Evolutionary conservation across 139 green algal species (phyloP).

Genomic region (Microglena sp.): DNA sequence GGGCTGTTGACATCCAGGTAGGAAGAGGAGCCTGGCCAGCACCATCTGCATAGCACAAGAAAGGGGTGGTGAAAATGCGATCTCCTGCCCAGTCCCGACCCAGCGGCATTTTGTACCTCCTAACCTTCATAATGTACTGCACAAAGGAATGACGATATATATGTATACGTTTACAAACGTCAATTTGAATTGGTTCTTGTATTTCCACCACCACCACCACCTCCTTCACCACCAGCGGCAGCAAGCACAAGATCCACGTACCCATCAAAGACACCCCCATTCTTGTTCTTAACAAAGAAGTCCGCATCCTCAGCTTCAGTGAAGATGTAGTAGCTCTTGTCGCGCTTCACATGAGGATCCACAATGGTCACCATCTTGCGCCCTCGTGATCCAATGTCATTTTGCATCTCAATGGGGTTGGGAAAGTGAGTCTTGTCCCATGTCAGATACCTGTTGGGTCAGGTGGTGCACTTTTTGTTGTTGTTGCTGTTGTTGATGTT

Average conservation of each 20-base stretch:
- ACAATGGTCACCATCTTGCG: slow-evolving; percentile 96
- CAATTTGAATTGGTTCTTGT: too few species aligned
- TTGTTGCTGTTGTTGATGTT: too few species aligned
- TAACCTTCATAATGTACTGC: too few species aligned
- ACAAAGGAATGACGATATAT: too few species aligned
- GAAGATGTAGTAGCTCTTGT: slow-evolving; percentile 77
- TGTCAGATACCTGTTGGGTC: slow-evolving; percentile 82
- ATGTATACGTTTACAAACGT: too few species aligned
- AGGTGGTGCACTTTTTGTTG: not conserved
- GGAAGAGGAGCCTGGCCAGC: slow-evolving; percentile 83
- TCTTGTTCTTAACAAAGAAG: slow-evolving; percentile 80
- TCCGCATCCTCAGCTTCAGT: slow-evolving; percentile 64
- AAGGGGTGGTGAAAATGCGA: not conserved
- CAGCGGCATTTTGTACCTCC: too few species aligned
- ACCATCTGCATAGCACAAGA: slow-evolving; percentile 60
- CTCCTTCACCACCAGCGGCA: not conserved
- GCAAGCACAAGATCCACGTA: slow-evolving; percentile 18
- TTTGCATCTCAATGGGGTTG: slow-evolving; percentile 53
- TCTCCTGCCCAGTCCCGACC: too few species aligned
- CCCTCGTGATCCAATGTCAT: slow-evolving; percentile 57
- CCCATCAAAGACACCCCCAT: slow-evolving; percentile 85
- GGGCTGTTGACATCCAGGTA: slow-evolving; percentile 89
- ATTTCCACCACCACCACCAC: too few species aligned
- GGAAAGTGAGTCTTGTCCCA: slow-evolving; percentile 90
- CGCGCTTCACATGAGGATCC: slow-evolving; percentile 95